Evolutionary conservation across 2,329 filamentous ascomycete species (phyloP).

Genomic region (Aciculosporium take): DNA sequence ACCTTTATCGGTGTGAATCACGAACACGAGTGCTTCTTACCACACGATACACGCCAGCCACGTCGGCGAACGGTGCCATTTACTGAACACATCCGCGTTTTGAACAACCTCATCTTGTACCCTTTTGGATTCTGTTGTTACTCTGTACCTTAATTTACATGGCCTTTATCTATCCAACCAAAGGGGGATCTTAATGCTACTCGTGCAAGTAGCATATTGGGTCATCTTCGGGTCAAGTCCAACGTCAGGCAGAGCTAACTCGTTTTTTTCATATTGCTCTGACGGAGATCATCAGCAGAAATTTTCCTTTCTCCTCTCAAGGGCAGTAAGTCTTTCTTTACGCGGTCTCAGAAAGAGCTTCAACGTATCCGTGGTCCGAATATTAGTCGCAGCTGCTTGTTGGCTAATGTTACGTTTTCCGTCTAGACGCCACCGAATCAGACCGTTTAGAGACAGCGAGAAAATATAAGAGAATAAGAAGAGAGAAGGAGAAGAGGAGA

Average conservation of each 20-base stretch:
- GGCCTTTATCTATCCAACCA: not conserved
- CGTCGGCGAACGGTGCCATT: not conserved
- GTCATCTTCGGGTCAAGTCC: not conserved
- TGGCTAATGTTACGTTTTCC: not conserved
- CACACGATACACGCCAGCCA: constrained; percentile 4
- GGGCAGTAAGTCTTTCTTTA: not conserved
- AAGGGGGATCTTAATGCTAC: not conserved
- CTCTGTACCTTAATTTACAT: constrained; percentile 1
- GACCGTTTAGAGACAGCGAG: too few relatives aligned
- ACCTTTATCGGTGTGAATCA: constrained; percentile 3
- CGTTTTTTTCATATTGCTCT: not conserved
- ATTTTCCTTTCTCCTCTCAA: not conserved
- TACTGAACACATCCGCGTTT: not conserved
- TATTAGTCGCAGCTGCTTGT: not conserved
- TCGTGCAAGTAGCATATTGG: not conserved
- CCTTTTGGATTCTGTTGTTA: not conserved
- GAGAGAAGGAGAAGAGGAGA: not conserved
- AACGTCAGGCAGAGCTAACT: not conserved
- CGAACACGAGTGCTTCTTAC: constrained; percentile 5
- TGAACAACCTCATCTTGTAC: not conserved
- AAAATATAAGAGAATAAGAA: too few relatives aligned
- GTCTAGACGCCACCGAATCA: not conserved
- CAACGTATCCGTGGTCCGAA: not conserved
- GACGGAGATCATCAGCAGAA: not conserved
- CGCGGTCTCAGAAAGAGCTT: not conserved